Evolutionary conservation across 805 yeast genomes (phyloP).

Genomic region (Saccharomycopsis schoenii): DNA sequence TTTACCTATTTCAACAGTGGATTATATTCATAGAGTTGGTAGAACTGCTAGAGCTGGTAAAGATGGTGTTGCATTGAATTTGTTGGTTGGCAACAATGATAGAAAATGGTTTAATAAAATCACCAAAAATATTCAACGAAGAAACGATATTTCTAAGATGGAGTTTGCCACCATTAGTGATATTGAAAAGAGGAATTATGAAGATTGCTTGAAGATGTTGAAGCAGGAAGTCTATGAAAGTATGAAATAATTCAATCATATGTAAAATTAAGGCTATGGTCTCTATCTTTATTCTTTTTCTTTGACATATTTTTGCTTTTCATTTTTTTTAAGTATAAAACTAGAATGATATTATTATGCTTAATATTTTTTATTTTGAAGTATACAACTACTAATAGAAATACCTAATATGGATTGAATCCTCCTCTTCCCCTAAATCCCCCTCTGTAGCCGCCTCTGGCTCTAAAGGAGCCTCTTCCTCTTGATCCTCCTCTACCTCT

Average conservation of each 20-base stretch:
- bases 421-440: constrained; percentile 20
- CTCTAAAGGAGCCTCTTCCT: constrained; percentile 22
- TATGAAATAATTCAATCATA: too few species aligned
- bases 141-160: constrained; percentile 23
- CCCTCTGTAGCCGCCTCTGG: constrained; percentile 1
- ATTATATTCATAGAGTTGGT: constrained; percentile 93
- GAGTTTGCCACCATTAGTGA: constrained; percentile 23
- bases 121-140: constrained; percentile 44
- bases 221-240: constrained; percentile 30
- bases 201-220: constrained; percentile 33
- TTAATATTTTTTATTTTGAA: neutral
- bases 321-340: neutral
- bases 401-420: constrained; percentile 7
- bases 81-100: constrained; percentile 75
- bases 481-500: constrained; percentile 28
- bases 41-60: constrained; percentile 93
- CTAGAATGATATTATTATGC: neutral
- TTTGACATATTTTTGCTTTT: neutral
- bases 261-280: neutral
- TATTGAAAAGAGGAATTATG: constrained; percentile 33
- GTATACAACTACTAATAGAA: neutral
- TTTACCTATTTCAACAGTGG: constrained; percentile 77
- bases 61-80: constrained; percentile 61
- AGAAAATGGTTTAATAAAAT: constrained; percentile 47
- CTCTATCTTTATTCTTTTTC: neutral